Conservation (phyloP, 495 filamentous ascomycete genomes). For the Aspergillus baeticus region DNA sequence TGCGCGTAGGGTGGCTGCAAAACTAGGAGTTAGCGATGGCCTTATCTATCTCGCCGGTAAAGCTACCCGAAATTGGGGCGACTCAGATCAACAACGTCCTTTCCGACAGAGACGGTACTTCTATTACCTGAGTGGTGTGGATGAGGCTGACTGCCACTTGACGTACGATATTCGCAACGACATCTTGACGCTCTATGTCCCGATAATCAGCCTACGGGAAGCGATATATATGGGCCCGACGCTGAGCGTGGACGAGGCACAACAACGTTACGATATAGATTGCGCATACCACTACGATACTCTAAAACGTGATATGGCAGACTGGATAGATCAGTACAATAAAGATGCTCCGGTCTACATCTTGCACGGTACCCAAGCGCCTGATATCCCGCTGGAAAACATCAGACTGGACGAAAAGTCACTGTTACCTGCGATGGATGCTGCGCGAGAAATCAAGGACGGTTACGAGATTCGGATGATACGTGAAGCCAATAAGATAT, state of each 20-base stretch:
- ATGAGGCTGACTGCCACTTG: constrained; percentile 76
- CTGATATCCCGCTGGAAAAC: constrained; percentile 53
- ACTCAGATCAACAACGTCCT: constrained; percentile 72
- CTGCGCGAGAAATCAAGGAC: constrained; percentile 73
- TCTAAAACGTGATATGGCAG: constrained; percentile 58
- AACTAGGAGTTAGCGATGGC: constrained; percentile 60
- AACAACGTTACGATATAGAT: constrained; percentile 74
- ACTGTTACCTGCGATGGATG: constrained; percentile 67
- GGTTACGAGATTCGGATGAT: constrained; percentile 78
- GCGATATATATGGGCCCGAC: constrained; percentile 97
- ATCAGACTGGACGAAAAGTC: constrained; percentile 36
- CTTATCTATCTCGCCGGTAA: constrained; percentile 84
- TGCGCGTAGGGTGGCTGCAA: constrained; percentile 66
- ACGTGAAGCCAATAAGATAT: constrained; percentile 73
- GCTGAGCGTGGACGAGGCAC: constrained; percentile 68
- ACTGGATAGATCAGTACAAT: constrained; percentile 60
- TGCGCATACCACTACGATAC: constrained; percentile 63
- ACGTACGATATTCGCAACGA: constrained; percentile 75
- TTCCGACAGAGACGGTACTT: constrained; percentile 90
- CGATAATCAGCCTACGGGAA: constrained; percentile 78
- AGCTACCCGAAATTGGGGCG: constrained; percentile 68
- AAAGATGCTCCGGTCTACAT: constrained; percentile 33
- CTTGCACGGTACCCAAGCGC: constrained; percentile 36
- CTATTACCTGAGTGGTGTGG: constrained; percentile 88
- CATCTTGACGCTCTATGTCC: constrained; percentile 85